Percentiles rank a stretch among this genome's conserved stretches.
phyloP scores from a whole-genome alignment of 352 stramenopile species.

The Pythium utonaiense region DNA sequence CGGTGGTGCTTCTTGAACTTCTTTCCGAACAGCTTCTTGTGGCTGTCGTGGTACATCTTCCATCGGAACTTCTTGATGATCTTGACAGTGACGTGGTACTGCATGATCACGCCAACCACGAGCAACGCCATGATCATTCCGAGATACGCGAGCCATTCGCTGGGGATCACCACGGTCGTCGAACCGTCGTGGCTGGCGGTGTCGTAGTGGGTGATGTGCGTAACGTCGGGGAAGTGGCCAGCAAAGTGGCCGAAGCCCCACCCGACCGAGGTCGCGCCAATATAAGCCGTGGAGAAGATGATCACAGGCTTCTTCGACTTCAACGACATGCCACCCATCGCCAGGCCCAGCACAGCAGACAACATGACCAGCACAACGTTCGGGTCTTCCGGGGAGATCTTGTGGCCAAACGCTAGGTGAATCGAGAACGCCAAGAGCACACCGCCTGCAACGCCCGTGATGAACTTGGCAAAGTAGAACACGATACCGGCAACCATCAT shows the following conservation, averaged over 20 bases:
- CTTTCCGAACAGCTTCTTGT: background rate
- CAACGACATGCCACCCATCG: conserved; percentile 38
- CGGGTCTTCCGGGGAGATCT: conserved; percentile 51
- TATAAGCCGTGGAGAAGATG: conserved; percentile 43
- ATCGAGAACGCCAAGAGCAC: conserved; percentile 53
- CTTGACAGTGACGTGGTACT: background rate
- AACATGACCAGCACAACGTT: conserved; percentile 51
- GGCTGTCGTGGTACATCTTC: background rate
- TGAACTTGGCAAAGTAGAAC: conserved; percentile 50
- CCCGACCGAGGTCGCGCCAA: conserved; percentile 37
- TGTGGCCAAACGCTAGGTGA: conserved; percentile 50
- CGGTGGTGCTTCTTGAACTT: background rate
- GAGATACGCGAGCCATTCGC: background rate
- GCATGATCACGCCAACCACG: background rate
- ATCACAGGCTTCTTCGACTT: conserved; percentile 59
- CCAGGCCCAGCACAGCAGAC: conserved; percentile 37
- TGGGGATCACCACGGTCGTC: background rate
- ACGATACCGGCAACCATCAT: conserved; percentile 48
- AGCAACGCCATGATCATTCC: background rate
- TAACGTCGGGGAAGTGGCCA: conserved; percentile 53
- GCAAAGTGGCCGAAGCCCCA: conserved; percentile 66
- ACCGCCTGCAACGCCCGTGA: conserved; percentile 50
- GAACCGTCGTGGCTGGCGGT: background rate
- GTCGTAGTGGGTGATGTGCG: conserved; percentile 27
- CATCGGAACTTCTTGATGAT: background rate